phyloP scores from a whole-genome alignment of 371 early-diverging fungal species.

The Zopfochytrium polystomum region DNA sequence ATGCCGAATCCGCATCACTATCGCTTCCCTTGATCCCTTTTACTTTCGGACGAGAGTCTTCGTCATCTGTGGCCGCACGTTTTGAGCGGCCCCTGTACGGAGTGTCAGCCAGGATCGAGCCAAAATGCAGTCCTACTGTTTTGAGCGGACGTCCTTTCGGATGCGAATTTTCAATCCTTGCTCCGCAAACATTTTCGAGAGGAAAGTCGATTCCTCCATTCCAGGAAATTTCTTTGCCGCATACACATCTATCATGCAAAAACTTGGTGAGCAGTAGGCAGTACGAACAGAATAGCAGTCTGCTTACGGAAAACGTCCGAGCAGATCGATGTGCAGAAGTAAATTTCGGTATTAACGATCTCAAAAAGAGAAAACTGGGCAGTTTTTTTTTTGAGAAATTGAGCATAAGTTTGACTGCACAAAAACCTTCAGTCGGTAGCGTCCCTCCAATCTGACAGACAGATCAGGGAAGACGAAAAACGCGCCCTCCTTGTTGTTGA shows the following conservation, averaged over 20 bases:
- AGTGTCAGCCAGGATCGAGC: neutral
- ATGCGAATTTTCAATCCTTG: constrained; percentile 94
- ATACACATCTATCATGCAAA: constrained; percentile 56
- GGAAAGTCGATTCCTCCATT: constrained; percentile 87
- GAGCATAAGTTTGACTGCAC: neutral
- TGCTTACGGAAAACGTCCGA: constrained; percentile 68
- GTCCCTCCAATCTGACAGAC: constrained; percentile 86
- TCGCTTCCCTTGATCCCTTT: neutral
- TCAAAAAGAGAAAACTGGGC: constrained; percentile 77
- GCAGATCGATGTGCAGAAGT: constrained; percentile 72
- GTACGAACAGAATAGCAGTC: neutral
- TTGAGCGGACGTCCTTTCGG: constrained; percentile 62
- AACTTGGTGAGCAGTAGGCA: neutral
- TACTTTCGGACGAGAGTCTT: neutral
- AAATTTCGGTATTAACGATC: constrained; percentile 70
- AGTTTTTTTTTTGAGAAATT: neutral
- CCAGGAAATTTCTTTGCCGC: constrained; percentile 94
- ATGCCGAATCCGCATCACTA: neutral
- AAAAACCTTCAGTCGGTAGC: constrained; percentile 70
- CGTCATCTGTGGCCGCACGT: neutral
- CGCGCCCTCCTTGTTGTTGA: constrained; percentile 81
- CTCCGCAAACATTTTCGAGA: constrained; percentile 88
- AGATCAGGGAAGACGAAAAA: constrained; percentile 96
- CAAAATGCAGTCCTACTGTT: constrained; percentile 22
- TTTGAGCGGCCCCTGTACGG: neutral